Evolutionary conservation across 1,284 basidiomycete species (phyloP), one percentile per base, ranked within the genome.

Genomic region (Gomphus bonarii): DNA sequence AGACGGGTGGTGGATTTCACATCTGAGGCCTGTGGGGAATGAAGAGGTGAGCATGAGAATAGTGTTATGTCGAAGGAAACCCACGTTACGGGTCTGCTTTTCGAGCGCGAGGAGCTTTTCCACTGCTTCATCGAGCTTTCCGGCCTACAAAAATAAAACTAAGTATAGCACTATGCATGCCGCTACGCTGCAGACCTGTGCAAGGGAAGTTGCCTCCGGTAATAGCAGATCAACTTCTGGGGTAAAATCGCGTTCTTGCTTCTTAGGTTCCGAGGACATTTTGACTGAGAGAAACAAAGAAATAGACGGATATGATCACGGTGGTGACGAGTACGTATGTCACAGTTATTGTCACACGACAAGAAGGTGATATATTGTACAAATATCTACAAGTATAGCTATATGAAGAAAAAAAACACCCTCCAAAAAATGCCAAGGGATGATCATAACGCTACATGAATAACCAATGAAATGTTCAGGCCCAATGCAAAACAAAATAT

Each of bases 61-160:
- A 33, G 12, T 18, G 36, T 16, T 12, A n/a, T 31, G 42, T n/a
- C 42, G 43, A 46, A 38, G 14, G 14, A n/a, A 7, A 69, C 84
- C 55, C 61, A 93, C 95, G 76, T 98, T 98, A 71, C 97, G 82
- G 4, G 95, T 88, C 70, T 97, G 94, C 73, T 99, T 99, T 74
- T 99, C 97, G 1, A 99, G 76, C 3, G 75, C 74, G 58, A 93
- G 79, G 56, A 99, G 81, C 72, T 91, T 92, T 71, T 99, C 97
- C 18, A 98, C 73, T 12, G 88, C 92, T 44, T 91, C 86, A 66
- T 87, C 79, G 46, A 95, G 76, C 70, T 86, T 85, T 46, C 89
- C 91, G 57, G 81, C 71, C 86, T 89, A 62, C 52, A 57, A 63
- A 58, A 31, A 48, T 55, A 50, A 50, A 59, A 56, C 51, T 33